These are phyloP conservation scores for Trichoderma afroharzianum DNA, from an alignment of 2,329 filamentous ascomycete genomes.

Conservation along the genomic window DNA sequence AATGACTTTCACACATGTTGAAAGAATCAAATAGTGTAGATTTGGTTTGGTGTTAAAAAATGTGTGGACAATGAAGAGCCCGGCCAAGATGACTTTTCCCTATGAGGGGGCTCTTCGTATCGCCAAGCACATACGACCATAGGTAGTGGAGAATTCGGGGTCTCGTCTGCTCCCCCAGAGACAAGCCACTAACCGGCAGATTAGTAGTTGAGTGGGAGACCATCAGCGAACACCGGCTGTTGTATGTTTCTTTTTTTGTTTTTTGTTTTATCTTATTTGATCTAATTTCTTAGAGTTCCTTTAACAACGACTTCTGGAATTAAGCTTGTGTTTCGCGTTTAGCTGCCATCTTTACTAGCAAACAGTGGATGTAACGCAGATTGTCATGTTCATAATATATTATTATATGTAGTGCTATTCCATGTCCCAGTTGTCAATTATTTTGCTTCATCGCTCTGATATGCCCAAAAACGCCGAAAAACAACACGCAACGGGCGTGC, in stretches of 20 bases:
- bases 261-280: background rate
- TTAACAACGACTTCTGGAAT: background rate
- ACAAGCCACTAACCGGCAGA: background rate
- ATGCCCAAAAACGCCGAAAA: background rate
- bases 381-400: background rate
- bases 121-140: background rate
- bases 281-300: background rate
- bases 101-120: background rate
- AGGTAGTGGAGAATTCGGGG: background rate
- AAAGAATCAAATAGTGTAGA: too few relatives aligned
- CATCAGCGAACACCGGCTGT: background rate
- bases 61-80: background rate
- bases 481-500: too few relatives aligned
- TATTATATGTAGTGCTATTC: background rate
- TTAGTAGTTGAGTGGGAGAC: background rate
- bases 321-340: background rate
- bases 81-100: background rate
- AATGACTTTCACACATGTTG: too few relatives aligned
- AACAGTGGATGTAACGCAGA: background rate
- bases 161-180: background rate
- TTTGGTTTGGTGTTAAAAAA: background rate
- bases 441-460: background rate
- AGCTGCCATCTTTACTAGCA: background rate
- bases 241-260: background rate
- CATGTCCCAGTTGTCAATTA: background rate